Conservation (phyloP, 805 yeast genomes). For the Starmerella stellata region DNA sequence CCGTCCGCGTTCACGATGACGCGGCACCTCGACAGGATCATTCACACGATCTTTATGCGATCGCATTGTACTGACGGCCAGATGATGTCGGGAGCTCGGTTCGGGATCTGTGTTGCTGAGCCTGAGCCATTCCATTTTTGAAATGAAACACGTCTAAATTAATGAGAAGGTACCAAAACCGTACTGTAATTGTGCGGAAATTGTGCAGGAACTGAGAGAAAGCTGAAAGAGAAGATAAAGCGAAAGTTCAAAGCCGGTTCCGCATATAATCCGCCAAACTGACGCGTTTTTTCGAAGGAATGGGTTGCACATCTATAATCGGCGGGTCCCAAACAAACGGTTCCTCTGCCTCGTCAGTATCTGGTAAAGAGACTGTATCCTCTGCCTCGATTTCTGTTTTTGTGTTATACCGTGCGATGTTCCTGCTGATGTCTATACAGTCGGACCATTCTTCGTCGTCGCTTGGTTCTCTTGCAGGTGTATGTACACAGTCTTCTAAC, state of each 20-base stretch:
- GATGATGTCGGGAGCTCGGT: background rate
- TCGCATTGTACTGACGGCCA: background rate
- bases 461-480: constrained; percentile 1
- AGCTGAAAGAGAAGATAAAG: too few species aligned
- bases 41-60: background rate
- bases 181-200: too few species aligned
- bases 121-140: background rate
- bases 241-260: constrained; percentile 6
- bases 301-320: background rate
- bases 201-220: too few species aligned
- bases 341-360: background rate
- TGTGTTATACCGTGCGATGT: background rate
- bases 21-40: background rate
- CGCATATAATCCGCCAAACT: constrained; percentile 16
- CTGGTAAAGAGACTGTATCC: too few species aligned
- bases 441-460: constrained; percentile 10
- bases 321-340: background rate
- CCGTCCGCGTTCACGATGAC: background rate
- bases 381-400: background rate
- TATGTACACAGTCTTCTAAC: constrained; percentile 3
- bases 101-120: background rate
- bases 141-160: too few species aligned
- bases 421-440: background rate
- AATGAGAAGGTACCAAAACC: too few species aligned
- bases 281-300: constrained; percentile 14